These are phyloP conservation scores for Lactifluus hygrophoroides DNA, from an alignment of 768 basidiomycete species.

Conservation along the genomic window DNA sequence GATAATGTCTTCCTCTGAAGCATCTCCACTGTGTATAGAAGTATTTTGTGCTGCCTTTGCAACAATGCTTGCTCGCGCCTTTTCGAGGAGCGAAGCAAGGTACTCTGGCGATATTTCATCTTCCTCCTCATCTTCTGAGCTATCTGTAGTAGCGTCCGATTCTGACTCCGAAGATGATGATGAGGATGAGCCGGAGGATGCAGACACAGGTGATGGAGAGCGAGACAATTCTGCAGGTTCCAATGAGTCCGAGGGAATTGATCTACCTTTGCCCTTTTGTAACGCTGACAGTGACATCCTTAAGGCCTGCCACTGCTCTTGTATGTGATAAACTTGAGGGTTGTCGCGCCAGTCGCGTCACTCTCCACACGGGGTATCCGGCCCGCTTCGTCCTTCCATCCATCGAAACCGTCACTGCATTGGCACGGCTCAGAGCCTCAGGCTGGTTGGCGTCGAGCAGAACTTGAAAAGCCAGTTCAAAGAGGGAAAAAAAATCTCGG, in stretches of 20 bases:
- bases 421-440: too few relatives aligned
- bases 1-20: constrained; percentile 48
- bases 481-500: background rate
- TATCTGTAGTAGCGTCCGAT: constrained; percentile 25
- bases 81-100: constrained; percentile 53
- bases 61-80: constrained; percentile 43
- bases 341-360: background rate
- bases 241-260: constrained; percentile 3
- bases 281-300: constrained; percentile 15
- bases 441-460: too few relatives aligned
- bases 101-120: constrained; percentile 49
- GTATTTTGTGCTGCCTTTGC: constrained; percentile 19
- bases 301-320: background rate
- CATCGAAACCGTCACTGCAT: background rate
- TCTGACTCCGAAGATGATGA: constrained; percentile 25
- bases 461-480: too few relatives aligned
- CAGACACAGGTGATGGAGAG: constrained; percentile 20
- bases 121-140: constrained; percentile 30
- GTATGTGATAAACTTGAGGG: background rate
- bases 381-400: background rate
- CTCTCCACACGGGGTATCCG: background rate
- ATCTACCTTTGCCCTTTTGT: constrained; percentile 41
- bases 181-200: constrained; percentile 2
- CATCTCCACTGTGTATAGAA: background rate
- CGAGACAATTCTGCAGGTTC: background rate